Base-by-base conservation (phyloP, 768 basidiomycete species). In the Lactifluus rugatus region DNA sequence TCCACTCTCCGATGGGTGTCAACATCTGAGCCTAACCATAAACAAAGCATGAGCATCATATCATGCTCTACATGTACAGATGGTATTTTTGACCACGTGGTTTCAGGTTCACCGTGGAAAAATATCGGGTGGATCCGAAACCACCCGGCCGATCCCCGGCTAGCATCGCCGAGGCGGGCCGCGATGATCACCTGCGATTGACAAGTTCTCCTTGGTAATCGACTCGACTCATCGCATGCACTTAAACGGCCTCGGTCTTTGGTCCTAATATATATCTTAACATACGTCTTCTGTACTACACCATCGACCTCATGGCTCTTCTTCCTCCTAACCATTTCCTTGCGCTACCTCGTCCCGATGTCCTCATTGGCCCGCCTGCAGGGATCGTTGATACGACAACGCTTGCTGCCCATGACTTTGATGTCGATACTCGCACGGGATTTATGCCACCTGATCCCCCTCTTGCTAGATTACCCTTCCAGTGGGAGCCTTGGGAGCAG, bases 361-460 rank as follows among this genome's bases (percentile, higher is more conserved):
- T 62, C 21, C 56, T 62, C 44, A 48, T 62, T 7, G 66, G 67
- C 13, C 64, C 66, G 0, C 63, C 66, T 4, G 51, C 54, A 14
- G 71, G 72, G 47, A 65, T 67, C 9, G 66, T 68, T 17, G 72
- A 73, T 44, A 73, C 72, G 1, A 68, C 72, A 14, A 73, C 72
- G 0, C 66, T 73, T 48, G 72, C 71, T 39, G 72, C 72, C 5
- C 71, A 72, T 54, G 72, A 73, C 53, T 98, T 92, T 74, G 93
- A 97, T 69, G 89, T 98, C 59, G 92, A 94, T 69, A 84, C 86
- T 10, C 76, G 83, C 16, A 91, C 92, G 0, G 94, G 95, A 0
- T 97, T 98, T 70, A 85, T 97, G 82, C 89, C 94, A 2, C 85
- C 88, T 0, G 75, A 81, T 14, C 80, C 83, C 0, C 93, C 93